Percentiles rank a stretch among this genome's conserved stretches.
phyloP scores from a whole-genome alignment of 108 stramenopile genomes.

The Fragilaria crotonensis region DNA sequence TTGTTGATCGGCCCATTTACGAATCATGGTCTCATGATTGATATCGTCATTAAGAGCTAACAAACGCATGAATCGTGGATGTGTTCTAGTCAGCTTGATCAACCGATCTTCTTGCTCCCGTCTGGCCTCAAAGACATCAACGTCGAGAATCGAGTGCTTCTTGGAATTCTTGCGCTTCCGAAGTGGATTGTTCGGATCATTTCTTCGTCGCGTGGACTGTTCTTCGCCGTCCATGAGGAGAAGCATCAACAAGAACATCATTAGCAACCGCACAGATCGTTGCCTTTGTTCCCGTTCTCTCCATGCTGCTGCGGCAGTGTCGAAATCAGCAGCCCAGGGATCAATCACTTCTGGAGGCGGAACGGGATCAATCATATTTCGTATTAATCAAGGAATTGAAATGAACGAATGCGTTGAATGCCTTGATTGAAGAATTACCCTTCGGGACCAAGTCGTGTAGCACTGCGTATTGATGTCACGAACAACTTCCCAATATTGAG shows the following conservation, averaged over 20 bases:
- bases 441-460: no score
- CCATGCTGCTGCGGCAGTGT: constrained; percentile 21
- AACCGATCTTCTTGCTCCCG: constrained; percentile 24
- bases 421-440: no score
- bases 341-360: not conserved
- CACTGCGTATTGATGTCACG: no score
- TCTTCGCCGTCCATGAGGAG: constrained; percentile 83
- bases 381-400: no score
- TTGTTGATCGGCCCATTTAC: constrained; percentile 42
- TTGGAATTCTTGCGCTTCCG: constrained; percentile 2
- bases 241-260: constrained; percentile 77
- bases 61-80: constrained; percentile 43
- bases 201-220: constrained; percentile 12
- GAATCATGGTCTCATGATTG: constrained; percentile 41
- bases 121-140: constrained; percentile 8
- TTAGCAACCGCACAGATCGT: constrained; percentile 56
- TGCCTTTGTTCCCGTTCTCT: constrained; percentile 74
- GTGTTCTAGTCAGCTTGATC: constrained; percentile 2
- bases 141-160: not conserved
- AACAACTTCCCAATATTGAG: no score
- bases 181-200: constrained; percentile 1
- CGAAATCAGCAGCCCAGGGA: constrained; percentile 1
- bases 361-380: no score
- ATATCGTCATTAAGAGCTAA: constrained; percentile 39
- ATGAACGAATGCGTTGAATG: no score